Percentiles rank a stretch among this genome's conserved stretches.
phyloP scores from a whole-genome alignment of 352 stramenopile genomes.

The Globisporangium radiosum region DNA sequence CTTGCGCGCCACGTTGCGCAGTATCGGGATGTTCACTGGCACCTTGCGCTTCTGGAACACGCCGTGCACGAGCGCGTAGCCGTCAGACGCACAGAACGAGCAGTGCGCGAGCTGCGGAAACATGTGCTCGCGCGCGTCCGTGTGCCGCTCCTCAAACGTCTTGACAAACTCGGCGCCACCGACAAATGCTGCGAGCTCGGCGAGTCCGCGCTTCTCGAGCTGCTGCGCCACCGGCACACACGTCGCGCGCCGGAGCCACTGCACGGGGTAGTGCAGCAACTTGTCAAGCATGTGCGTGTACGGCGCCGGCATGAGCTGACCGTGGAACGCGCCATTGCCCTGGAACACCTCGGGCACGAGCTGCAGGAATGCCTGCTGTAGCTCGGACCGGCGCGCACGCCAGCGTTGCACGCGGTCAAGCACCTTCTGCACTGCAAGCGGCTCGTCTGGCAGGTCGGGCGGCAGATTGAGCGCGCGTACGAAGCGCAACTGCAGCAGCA shows the following conservation, averaged over 20 bases:
- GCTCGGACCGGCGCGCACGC: constrained; percentile 40
- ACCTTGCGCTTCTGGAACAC: constrained; percentile 54
- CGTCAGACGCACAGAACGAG: constrained; percentile 57
- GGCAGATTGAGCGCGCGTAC: constrained; percentile 48
- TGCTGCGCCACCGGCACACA: constrained; percentile 39
- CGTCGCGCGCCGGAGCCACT: constrained; percentile 43
- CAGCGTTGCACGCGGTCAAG: constrained; percentile 49
- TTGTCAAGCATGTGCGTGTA: constrained; percentile 53
- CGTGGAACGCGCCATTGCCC: constrained; percentile 23
- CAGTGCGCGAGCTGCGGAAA: constrained; percentile 55
- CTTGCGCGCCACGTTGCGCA: constrained; percentile 15
- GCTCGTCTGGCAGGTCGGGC: constrained; percentile 41
- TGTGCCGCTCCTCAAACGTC: constrained; percentile 62
- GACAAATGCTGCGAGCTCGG: constrained; percentile 45
- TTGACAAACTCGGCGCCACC: constrained; percentile 60
- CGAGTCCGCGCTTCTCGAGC: constrained; percentile 44
- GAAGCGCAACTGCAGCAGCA: constrained; percentile 69
- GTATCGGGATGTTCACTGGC: constrained; percentile 12
- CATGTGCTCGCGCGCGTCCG: constrained; percentile 35
- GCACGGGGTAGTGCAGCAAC: constrained; percentile 57
- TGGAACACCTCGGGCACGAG: constrained; percentile 51
- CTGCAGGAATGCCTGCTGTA: constrained; percentile 38
- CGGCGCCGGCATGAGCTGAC: constrained; percentile 41
- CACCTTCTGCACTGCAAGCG: constrained; percentile 49
- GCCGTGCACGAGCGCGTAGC: constrained; percentile 71